Conservation (phyloP, 345 rosid genomes). For the Pistacia vera region DNA sequence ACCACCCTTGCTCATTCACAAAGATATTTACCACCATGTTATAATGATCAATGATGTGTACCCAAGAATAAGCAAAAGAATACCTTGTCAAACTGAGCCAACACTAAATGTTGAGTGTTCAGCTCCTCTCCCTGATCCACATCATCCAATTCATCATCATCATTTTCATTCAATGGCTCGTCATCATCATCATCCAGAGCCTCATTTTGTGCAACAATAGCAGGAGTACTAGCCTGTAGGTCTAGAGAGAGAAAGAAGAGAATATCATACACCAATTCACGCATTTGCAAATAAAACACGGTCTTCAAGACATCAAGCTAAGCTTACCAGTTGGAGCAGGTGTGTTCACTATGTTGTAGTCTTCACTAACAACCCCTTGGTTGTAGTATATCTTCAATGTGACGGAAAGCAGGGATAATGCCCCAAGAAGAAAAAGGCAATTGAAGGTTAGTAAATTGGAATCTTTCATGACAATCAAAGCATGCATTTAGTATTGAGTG, state of each 20-base stretch:
- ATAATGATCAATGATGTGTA: neutral
- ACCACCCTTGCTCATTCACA: neutral
- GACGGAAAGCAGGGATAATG: neutral
- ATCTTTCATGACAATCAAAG: conserved; percentile 11
- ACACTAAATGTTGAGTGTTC: conserved; percentile 91
- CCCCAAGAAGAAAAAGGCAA: conserved; percentile 4
- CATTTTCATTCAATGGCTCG: conserved; percentile 90
- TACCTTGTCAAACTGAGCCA: conserved; percentile 99
- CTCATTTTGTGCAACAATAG: conserved; percentile 50
- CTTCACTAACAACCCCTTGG: conserved; percentile 86
- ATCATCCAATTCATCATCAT: conserved; percentile 93
- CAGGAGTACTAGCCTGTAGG: conserved; percentile 79
- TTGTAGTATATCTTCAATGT: conserved; percentile 81
- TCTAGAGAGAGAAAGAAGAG: conserved; percentile 46
- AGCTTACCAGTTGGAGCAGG: conserved; percentile 85
- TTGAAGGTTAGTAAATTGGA: conserved; percentile 16
- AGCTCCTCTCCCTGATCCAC: conserved; percentile 86
- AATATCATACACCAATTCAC: neutral
- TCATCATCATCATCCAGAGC: conserved; percentile 74
- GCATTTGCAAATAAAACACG: neutral
- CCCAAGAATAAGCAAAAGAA: neutral
- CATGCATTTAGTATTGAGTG: too few relatives aligned
- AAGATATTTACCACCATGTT: neutral
- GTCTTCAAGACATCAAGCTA: neutral
- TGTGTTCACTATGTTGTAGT: conserved; percentile 80